Evolutionary conservation across 176 grass and related monocot species (phyloP).

Genomic region (Panicum miliaceum): DNA sequence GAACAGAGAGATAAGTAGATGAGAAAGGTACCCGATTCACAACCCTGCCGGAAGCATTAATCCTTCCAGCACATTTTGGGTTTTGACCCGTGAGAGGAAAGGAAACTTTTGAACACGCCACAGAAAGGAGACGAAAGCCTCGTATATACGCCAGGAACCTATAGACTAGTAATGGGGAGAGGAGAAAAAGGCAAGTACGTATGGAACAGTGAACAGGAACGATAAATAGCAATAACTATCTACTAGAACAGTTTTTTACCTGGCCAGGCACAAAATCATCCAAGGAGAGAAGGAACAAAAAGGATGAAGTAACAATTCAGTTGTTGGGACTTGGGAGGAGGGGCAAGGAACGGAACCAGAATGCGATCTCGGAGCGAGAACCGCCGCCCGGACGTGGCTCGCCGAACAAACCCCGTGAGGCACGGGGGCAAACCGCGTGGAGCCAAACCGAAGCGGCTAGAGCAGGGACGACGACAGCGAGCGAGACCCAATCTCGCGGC

Average conservation of each 20-base stretch:
- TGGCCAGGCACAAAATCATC: background rate
- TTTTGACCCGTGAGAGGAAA: slow-evolving; percentile 20
- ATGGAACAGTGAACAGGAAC: background rate
- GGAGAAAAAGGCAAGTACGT: background rate
- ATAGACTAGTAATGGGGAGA: background rate
- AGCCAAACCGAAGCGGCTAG: background rate
- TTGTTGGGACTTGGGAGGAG: background rate
- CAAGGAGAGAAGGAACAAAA: background rate
- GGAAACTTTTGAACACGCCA: slow-evolving; percentile 33
- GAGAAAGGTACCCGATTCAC: slow-evolving; percentile 31
- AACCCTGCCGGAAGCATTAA: background rate
- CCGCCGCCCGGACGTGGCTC: background rate
- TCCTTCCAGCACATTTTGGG: slow-evolving; percentile 37
- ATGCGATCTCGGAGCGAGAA: slow-evolving; percentile 24
- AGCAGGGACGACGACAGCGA: slow-evolving; percentile 2
- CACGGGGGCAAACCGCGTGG: slow-evolving; percentile 26
- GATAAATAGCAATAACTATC: background rate
- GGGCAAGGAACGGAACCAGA: background rate
- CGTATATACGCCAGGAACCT: slow-evolving; percentile 28
- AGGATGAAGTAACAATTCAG: background rate
- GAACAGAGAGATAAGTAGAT: slow-evolving; percentile 7
- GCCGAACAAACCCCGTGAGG: slow-evolving; percentile 24
- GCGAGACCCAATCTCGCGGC: slow-evolving; percentile 32
- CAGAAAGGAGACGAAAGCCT: background rate
- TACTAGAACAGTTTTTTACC: background rate